Evolutionary conservation across 169 alveolate genomes (phyloP), one percentile per base, ranked within the genome.

Genomic region (Cystoisospora suis): DNA sequence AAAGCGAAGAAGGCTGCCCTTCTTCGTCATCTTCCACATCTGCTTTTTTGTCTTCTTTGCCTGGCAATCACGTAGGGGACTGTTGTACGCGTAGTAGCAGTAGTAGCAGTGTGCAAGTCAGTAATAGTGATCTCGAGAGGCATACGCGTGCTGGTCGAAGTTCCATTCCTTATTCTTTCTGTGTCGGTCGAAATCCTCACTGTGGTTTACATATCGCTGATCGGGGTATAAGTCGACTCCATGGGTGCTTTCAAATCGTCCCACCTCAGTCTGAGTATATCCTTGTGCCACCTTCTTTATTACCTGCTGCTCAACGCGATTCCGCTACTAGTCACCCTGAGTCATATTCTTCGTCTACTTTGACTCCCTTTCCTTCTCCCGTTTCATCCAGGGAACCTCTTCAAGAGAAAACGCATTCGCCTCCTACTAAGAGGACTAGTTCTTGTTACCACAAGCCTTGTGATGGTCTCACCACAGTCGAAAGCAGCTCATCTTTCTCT

Each of bases 111-210:
- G n/a, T n/a, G n/a, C n/a, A n/a, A n/a, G n/a, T n/a, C n/a, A n/a
- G n/a, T n/a, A n/a, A n/a, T n/a, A n/a, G n/a, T n/a, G n/a, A n/a
- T n/a, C n/a, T n/a, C n/a, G n/a, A n/a, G n/a, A n/a, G n/a, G n/a
- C n/a, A n/a, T n/a, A n/a, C n/a, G n/a, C n/a, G n/a, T n/a, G n/a
- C n/a, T n/a, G n/a, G n/a, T n/a, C n/a, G n/a, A n/a, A 3, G 45
- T 2, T n/a, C 77, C 34, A 36, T 27, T 3, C 45, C 42, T 15
- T 0, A 4, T 65, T 12, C 72, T 3, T 65, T 65, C 40, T 32
- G 42, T n/a, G 77, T 65, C 77, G 77, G 77, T 1, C 77, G 77
- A 17, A 65, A 44, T n/a, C 77, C 77, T 17, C 77, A n/a, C 45
- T 65, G 77, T 65, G 77, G 45, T 23, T 5, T 65, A 1, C 9